Percentiles rank a stretch among this genome's conserved stretches.
Evolutionary conservation across 495 filamentous ascomycete species (phyloP).

Genomic region (Xylaria acuta): DNA sequence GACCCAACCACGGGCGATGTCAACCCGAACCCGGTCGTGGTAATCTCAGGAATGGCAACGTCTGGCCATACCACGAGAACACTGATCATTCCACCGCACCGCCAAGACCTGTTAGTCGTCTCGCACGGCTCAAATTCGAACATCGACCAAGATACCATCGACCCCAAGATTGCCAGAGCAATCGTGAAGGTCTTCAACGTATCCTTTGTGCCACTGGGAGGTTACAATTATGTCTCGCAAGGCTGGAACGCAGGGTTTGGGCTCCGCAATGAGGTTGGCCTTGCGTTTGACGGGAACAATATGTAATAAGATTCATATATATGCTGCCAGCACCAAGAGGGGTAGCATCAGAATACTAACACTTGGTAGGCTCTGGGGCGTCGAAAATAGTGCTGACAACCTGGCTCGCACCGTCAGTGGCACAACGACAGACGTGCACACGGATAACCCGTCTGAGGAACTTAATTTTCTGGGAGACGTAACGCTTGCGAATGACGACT

Average conservation of each 20-base stretch:
- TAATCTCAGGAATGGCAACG: constrained; percentile 66
- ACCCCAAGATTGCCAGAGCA: constrained; percentile 59
- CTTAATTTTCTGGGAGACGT: constrained; percentile 73
- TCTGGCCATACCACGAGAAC: constrained; percentile 69
- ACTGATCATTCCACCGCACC: constrained; percentile 57
- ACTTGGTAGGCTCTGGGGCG: constrained; percentile 65
- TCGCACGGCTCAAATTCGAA: constrained; percentile 69
- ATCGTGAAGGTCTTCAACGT: constrained; percentile 73
- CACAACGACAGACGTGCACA: constrained; percentile 62
- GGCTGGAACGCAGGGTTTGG: constrained; percentile 73
- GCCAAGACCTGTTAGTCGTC: constrained; percentile 61
- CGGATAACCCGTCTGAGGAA: constrained; percentile 77
- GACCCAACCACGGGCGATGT: constrained; percentile 53
- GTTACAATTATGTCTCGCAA: constrained; percentile 49
- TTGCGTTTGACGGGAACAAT: constrained; percentile 51
- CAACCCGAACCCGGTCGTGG: constrained; percentile 45
- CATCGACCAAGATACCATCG: constrained; percentile 57
- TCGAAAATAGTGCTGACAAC: constrained; percentile 76
- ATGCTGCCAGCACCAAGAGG: neutral
- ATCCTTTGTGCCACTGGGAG: constrained; percentile 42
- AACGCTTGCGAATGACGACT: constrained; percentile 51
- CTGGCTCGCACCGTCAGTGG: constrained; percentile 53
- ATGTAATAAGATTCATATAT: constrained; percentile 28
- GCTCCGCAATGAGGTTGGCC: constrained; percentile 73
- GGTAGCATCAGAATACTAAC: constrained; percentile 50